phyloP scores from a whole-genome alignment of 1,139 yeast genomes.

The Geotrichum cucujoidarum region DNA sequence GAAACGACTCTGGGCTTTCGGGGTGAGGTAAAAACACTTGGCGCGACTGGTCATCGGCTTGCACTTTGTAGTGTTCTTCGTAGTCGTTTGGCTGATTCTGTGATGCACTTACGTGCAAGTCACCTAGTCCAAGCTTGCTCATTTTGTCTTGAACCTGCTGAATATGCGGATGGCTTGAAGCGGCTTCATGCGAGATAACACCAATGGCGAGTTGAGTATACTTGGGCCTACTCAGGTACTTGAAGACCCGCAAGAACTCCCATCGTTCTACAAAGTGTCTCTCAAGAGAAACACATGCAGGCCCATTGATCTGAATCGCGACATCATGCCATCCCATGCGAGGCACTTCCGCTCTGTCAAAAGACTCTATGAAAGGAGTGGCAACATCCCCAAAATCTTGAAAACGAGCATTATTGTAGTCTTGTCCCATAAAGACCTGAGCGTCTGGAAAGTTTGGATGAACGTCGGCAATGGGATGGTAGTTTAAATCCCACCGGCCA shows the following conservation, averaged over 20 bases:
- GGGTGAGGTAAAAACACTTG: slow-evolving; percentile 15
- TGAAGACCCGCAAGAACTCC: slow-evolving; percentile 21
- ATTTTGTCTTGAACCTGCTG: slow-evolving; percentile 3
- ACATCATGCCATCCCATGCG: slow-evolving; percentile 25
- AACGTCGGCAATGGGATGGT: slow-evolving; percentile 38
- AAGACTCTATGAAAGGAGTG: slow-evolving; percentile 15
- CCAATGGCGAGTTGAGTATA: slow-evolving; percentile 17
- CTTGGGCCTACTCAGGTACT: slow-evolving; percentile 20
- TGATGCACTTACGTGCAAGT: background rate
- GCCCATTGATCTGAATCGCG: slow-evolving; percentile 20
- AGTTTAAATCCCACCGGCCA: slow-evolving; percentile 61
- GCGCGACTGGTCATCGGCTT: slow-evolving; percentile 14
- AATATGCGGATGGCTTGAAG: background rate
- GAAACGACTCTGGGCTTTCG: slow-evolving; percentile 14
- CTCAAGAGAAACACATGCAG: slow-evolving; percentile 20
- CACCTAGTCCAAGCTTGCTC: slow-evolving; percentile 9
- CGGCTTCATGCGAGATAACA: slow-evolving; percentile 14
- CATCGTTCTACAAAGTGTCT: slow-evolving; percentile 22
- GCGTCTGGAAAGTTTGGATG: slow-evolving; percentile 21
- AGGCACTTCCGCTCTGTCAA: slow-evolving; percentile 13
- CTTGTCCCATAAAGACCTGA: slow-evolving; percentile 19
- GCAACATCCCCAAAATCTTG: slow-evolving; percentile 18
- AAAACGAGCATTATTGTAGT: slow-evolving; percentile 21
- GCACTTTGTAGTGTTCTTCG: slow-evolving; percentile 12
- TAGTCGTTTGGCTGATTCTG: slow-evolving; percentile 5